Conservation (phyloP, 495 filamentous ascomycete genomes). For the Aspergillus biplanus region DNA sequence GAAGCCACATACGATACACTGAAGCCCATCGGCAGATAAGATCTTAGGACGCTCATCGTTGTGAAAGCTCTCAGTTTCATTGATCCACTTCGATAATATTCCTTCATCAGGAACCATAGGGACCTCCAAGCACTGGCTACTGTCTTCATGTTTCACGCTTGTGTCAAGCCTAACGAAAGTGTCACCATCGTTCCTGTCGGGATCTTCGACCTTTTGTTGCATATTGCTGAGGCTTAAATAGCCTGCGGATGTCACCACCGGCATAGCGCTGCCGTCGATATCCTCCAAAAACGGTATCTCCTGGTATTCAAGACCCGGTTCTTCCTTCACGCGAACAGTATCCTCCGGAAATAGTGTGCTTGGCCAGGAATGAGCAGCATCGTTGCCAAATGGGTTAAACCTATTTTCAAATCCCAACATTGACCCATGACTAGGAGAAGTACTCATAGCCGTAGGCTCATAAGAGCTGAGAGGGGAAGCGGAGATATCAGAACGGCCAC, state of each 20-base stretch:
- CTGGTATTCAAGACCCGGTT: constrained; percentile 22
- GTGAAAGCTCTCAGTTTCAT: constrained; percentile 20
- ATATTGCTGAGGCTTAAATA: not conserved
- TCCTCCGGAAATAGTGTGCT: constrained; percentile 27
- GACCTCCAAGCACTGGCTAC: not conserved
- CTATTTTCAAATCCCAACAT: constrained; percentile 19
- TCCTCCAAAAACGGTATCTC: constrained; percentile 11
- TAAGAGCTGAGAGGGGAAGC: constrained; percentile 33
- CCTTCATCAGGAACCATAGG: constrained; percentile 14
- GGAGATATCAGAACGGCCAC: constrained; percentile 22
- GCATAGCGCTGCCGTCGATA: not conserved
- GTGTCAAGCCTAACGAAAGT: constrained; percentile 8
- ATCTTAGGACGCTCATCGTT: constrained; percentile 22
- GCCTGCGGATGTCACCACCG: not conserved
- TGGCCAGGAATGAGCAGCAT: constrained; percentile 29
- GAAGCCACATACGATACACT: constrained; percentile 77
- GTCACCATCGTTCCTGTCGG: not conserved
- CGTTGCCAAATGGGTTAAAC: constrained; percentile 18
- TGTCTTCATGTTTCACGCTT: constrained; percentile 3
- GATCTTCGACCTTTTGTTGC: not conserved
- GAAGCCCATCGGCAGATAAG: constrained; percentile 53
- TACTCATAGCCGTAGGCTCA: constrained; percentile 28
- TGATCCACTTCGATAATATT: constrained; percentile 20
- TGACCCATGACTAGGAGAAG: constrained; percentile 33
- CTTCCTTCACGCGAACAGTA: constrained; percentile 18